Percentiles rank a stretch among this genome's conserved stretches.
These are phyloP conservation scores for Debaryomyces singareniensis DNA, from an alignment of 1,139 yeast species.

Conservation along the genomic window DNA sequence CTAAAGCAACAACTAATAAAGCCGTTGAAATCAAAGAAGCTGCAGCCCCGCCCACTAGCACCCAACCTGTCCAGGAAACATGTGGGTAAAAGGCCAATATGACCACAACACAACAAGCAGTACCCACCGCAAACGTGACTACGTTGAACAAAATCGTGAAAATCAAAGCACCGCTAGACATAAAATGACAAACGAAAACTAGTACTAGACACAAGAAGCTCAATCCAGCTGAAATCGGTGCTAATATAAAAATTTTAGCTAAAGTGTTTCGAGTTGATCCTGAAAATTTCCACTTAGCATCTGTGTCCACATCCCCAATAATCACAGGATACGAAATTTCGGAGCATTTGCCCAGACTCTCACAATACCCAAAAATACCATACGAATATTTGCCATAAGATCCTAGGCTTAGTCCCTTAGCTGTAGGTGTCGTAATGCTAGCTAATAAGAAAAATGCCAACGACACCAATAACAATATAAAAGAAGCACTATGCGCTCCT, in stretches of 20 bases:
- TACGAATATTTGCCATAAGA: conserved; percentile 46
- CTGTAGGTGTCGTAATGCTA: conserved; percentile 45
- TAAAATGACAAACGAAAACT: conserved; percentile 23
- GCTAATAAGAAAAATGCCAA: conserved; percentile 47
- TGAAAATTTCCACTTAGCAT: conserved; percentile 20
- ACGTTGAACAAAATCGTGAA: conserved; percentile 25
- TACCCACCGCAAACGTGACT: conserved; percentile 45
- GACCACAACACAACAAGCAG: conserved; percentile 47
- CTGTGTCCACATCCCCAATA: conserved; percentile 13
- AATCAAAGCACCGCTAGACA: conserved; percentile 12
- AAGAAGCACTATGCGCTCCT: conserved; percentile 26
- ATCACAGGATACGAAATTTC: conserved; percentile 29
- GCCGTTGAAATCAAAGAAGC: conserved; percentile 36
- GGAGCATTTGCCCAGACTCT: conserved; percentile 39
- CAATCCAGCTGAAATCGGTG: conserved; percentile 78
- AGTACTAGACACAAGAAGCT: conserved; percentile 45
- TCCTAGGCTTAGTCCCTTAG: conserved; percentile 30
- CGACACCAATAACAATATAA: conserved; percentile 29
- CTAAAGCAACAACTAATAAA: conserved; percentile 18
- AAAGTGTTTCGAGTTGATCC: conserved; percentile 51
- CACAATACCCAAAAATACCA: conserved; percentile 86
- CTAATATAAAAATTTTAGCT: conserved; percentile 67
- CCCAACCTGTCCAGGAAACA: conserved; percentile 65
- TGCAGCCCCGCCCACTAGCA: conserved; percentile 59
- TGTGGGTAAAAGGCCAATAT: conserved; percentile 58